Conservation (phyloP, 805 yeast genomes). For the Wickerhamia fluorescens region DNA sequence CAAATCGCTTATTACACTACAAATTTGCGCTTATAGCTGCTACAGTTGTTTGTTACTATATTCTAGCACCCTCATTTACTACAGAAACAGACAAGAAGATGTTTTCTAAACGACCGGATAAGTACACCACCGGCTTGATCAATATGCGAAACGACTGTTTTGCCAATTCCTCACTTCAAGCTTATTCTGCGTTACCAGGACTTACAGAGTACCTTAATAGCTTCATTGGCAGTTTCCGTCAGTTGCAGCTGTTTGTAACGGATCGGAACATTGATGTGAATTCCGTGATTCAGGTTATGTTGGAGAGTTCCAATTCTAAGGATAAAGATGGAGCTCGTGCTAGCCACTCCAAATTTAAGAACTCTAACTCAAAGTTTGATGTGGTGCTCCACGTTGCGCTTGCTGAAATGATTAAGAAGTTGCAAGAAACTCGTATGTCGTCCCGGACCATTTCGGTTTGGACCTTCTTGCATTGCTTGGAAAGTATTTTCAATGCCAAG, state of each 20-base stretch:
- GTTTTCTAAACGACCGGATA: conserved; percentile 57
- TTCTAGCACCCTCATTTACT: conserved; percentile 8
- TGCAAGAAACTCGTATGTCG: conserved; percentile 56
- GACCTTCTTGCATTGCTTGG: conserved; percentile 71
- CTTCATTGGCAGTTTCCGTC: conserved; percentile 23
- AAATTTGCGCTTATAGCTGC: too few relatives aligned
- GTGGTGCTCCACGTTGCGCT: conserved; percentile 53
- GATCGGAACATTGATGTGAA: conserved; percentile 13
- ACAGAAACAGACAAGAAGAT: conserved; percentile 10
- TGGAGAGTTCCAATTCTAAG: conserved; percentile 1
- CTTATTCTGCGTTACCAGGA: conserved; percentile 55
- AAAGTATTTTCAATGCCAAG: conserved; percentile 60
- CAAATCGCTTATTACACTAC: too few relatives aligned
- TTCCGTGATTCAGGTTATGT: conserved; percentile 7
- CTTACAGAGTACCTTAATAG: conserved; percentile 50
- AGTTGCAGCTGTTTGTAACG: conserved; percentile 13
- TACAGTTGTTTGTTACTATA: too few relatives aligned
- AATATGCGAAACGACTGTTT: conserved; percentile 87
- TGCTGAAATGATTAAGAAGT: conserved; percentile 42
- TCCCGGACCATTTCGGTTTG: conserved; percentile 62
- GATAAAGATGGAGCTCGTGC: not conserved
- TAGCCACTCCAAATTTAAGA: conserved; percentile 8
- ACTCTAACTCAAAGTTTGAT: conserved; percentile 17
- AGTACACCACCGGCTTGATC: conserved; percentile 72
- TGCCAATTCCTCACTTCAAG: conserved; percentile 85